Evolutionary conservation across 2,329 filamentous ascomycete species (phyloP).

Genomic region (Neurospora sp.): DNA sequence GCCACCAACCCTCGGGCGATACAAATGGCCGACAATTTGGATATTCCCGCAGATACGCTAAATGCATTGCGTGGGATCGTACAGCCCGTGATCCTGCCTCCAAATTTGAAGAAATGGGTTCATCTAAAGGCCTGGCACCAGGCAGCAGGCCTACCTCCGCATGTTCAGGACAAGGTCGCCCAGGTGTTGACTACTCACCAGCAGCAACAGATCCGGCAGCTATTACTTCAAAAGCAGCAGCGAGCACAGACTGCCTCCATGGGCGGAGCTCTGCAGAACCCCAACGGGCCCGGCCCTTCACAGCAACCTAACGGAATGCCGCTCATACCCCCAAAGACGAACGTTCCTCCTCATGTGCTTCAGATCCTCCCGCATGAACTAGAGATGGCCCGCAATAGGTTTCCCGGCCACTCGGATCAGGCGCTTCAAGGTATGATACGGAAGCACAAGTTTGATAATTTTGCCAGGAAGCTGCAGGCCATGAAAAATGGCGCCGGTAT

Average conservation of each 20-base stretch:
- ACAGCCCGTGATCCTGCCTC: conserved; percentile 22
- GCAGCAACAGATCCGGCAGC: conserved; percentile 12
- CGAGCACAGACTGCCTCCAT: neutral
- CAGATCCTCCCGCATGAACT: conserved; percentile 21
- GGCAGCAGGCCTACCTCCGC: conserved; percentile 25
- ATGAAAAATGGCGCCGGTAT: neutral
- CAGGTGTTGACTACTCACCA: conserved; percentile 19
- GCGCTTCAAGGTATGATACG: neutral
- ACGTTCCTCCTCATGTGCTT: conserved; percentile 13
- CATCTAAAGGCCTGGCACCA: conserved; percentile 34
- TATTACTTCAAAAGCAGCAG: conserved; percentile 14
- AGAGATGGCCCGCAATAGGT: conserved; percentile 16
- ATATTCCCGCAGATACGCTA: conserved; percentile 31
- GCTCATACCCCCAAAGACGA: conserved; percentile 14
- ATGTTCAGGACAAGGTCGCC: conserved; percentile 14
- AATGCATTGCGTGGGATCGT: conserved; percentile 17
- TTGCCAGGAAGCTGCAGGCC: conserved; percentile 13
- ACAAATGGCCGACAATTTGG: conserved; percentile 38
- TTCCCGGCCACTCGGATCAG: conserved; percentile 4
- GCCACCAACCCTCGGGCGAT: neutral
- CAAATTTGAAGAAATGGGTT: conserved; percentile 39
- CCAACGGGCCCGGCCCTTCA: conserved; percentile 6
- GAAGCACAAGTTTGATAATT: conserved; percentile 4
- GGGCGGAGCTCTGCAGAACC: conserved; percentile 1
- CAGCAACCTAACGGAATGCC: conserved; percentile 4